phyloP scores from a whole-genome alignment of 805 yeast genomes.

The Metschnikowia gelsemii region DNA sequence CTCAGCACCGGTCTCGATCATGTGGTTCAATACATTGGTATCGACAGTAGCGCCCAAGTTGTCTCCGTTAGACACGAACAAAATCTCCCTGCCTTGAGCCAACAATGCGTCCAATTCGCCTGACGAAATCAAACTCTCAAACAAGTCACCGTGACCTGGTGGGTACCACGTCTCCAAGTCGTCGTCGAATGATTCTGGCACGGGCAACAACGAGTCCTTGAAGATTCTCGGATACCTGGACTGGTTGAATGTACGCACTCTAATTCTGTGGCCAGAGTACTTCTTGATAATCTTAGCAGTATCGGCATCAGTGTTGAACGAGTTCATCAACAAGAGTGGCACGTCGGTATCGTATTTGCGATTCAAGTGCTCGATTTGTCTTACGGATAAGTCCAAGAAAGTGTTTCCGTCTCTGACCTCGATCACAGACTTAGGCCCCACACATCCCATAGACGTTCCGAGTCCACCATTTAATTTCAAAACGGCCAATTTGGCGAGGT shows the following conservation, averaged over 20 bases:
- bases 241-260: conserved; percentile 95
- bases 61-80: conserved; percentile 97
- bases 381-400: conserved; percentile 89
- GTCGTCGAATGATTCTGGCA: conserved; percentile 75
- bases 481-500: conserved; percentile 85
- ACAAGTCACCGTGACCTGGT: conserved; percentile 99
- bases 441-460: conserved; percentile 99
- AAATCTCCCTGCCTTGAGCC: conserved; percentile 89
- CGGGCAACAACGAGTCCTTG: conserved; percentile 95
- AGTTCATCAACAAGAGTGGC: conserved; percentile 95
- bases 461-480: conserved; percentile 96
- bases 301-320: conserved; percentile 95
- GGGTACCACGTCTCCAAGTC: conserved; percentile 92
- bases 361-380: conserved; percentile 95
- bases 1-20: conserved; percentile 88
- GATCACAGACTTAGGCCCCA: conserved; percentile 96
- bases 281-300: conserved; percentile 94
- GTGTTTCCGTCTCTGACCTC: conserved; percentile 99
- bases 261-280: conserved; percentile 93
- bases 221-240: conserved; percentile 95
- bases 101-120: conserved; percentile 90
- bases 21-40: conserved; percentile 82
- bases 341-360: conserved; percentile 88
- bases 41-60: conserved; percentile 98
- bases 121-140: conserved; percentile 82